Evolutionary conservation across 306 rosid genomes (phyloP).

Genomic region (Urtica urens): DNA sequence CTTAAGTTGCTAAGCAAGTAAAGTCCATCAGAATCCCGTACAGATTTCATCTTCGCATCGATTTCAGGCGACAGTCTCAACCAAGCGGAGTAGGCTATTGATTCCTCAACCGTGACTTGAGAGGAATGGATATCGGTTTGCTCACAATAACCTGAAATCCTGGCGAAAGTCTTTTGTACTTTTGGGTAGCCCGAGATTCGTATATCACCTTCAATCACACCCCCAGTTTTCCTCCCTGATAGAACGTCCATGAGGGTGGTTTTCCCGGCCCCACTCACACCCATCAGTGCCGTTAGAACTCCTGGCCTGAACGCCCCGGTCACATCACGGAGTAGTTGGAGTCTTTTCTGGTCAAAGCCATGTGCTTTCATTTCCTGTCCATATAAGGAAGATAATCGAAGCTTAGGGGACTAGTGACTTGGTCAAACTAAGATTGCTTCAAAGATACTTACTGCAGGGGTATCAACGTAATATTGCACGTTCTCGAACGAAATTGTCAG

Average conservation of each 20-base stretch:
- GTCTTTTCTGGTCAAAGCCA: slow-evolving; percentile 45
- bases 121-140: slow-evolving; percentile 77
- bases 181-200: slow-evolving; percentile 63
- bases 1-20: no score
- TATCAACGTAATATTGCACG: slow-evolving; percentile 38
- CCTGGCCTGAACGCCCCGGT: slow-evolving; percentile 78
- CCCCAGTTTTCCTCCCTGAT: slow-evolving; percentile 75
- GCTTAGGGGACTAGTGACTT: no score
- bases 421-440: not conserved
- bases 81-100: slow-evolving; percentile 65
- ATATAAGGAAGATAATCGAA: no score
- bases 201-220: slow-evolving; percentile 60
- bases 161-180: slow-evolving; percentile 61
- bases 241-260: slow-evolving; percentile 84
- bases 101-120: slow-evolving; percentile 62
- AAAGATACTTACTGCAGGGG: slow-evolving; percentile 26
- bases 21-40: no score
- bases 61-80: slow-evolving; percentile 47
- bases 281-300: slow-evolving; percentile 69
- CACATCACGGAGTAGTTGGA: slow-evolving; percentile 62
- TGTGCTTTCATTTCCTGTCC: slow-evolving; percentile 69
- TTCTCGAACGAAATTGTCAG: slow-evolving; percentile 25
- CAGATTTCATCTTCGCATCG: slow-evolving; percentile 53
- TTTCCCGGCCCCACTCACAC: slow-evolving; percentile 85
- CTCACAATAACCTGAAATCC: slow-evolving; percentile 77